Evolutionary conservation across 352 stramenopile species (phyloP).

Genomic region (Thraustochytrium sp.): DNA sequence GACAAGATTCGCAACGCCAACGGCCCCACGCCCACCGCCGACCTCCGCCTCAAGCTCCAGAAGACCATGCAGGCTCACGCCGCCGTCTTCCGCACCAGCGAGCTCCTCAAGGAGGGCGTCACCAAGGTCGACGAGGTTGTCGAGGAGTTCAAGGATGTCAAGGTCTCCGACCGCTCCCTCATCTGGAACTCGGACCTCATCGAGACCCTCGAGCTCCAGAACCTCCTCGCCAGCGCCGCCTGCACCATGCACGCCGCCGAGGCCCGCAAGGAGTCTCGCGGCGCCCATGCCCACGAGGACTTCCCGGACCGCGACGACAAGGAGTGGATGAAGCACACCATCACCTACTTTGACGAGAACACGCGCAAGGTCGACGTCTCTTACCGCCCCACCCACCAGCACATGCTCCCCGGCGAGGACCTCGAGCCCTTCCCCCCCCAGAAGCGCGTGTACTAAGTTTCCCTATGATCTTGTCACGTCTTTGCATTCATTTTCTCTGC

Average conservation of each 20-base stretch:
- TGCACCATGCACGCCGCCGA: slow-evolving; percentile 91
- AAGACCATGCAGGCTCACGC: slow-evolving; percentile 79
- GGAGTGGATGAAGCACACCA: slow-evolving; percentile 95
- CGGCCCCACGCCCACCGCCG: slow-evolving; percentile 66
- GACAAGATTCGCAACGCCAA: slow-evolving; percentile 79
- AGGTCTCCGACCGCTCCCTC: slow-evolving; percentile 85
- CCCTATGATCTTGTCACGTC: not conserved
- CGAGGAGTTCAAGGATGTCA: slow-evolving; percentile 81
- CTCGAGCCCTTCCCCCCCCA: slow-evolving; percentile 85
- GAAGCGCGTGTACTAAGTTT: slow-evolving; percentile 86
- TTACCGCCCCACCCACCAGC: slow-evolving; percentile 77
- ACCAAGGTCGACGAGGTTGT: slow-evolving; percentile 52
- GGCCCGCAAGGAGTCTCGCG: slow-evolving; percentile 84
- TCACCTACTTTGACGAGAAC: slow-evolving; percentile 80
- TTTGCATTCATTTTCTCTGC: not conserved
- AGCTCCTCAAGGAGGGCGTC: slow-evolving; percentile 69
- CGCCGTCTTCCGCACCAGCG: slow-evolving; percentile 73
- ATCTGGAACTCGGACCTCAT: slow-evolving; percentile 97
- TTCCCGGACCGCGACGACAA: slow-evolving; percentile 85
- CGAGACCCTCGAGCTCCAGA: slow-evolving; percentile 89
- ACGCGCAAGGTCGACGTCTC: slow-evolving; percentile 49
- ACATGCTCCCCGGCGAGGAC: slow-evolving; percentile 91
- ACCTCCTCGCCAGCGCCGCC: slow-evolving; percentile 81
- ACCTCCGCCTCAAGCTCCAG: slow-evolving; percentile 75
- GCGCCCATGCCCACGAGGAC: slow-evolving; percentile 92